Percentiles rank a stretch among this genome's conserved stretches.
Evolutionary conservation across 331 rosid species (phyloP).

Genomic region (Rosa hybrid): DNA sequence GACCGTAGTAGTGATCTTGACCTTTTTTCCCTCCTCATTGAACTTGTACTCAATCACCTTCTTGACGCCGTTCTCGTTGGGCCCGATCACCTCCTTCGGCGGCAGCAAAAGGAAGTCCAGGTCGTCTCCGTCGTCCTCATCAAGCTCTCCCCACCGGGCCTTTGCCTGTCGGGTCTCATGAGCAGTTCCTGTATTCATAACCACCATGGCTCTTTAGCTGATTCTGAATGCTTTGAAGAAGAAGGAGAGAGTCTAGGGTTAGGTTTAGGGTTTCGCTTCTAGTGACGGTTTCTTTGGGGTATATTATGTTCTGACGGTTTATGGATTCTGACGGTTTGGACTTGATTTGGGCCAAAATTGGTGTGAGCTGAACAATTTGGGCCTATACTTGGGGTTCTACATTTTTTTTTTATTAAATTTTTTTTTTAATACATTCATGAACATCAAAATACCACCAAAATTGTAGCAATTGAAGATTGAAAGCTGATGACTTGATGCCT

Average conservation of each 20-base stretch:
- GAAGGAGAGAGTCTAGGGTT: not conserved
- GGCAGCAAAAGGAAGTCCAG: constrained; percentile 68
- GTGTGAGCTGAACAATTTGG: no score
- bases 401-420: no score
- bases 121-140: constrained; percentile 84
- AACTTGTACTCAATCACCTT: constrained; percentile 71
- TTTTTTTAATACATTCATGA: no score
- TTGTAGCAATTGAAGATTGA: no score
- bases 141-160: constrained; percentile 81
- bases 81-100: constrained; percentile 67
- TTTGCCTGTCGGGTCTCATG: constrained; percentile 30
- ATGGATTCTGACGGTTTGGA: no score
- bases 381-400: no score
- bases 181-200: constrained; percentile 3
- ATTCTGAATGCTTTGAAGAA: not conserved
- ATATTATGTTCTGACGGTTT: no score
- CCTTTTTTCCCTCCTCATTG: constrained; percentile 74
- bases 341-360: no score
- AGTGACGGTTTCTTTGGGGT: no score
- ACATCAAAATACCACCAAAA: no score
- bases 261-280: not conserved
- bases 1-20: constrained; percentile 64
- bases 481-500: no score
- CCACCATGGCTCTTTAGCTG: constrained; percentile 16
- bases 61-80: constrained; percentile 75